Evolutionary conservation across 208 protist species (phyloP), one percentile per base, ranked within the genome.

Genomic region (Borovskyia barvae): DNA sequence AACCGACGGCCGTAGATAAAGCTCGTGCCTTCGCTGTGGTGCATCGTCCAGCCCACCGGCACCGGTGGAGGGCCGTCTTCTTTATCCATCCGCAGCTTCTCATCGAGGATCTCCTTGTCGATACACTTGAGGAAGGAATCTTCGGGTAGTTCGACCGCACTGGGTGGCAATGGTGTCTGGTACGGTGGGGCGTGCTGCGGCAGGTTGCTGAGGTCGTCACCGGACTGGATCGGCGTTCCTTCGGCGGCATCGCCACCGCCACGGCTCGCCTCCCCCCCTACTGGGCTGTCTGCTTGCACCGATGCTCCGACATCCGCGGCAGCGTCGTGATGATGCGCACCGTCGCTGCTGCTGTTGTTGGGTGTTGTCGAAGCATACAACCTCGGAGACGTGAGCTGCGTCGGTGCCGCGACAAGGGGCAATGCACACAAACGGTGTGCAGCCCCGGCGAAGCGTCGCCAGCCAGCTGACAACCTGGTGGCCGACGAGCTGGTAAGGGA

Each of bases 21-120:
- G 50, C 77, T 85, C 9, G 85, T 86, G 9, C 85, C 83, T 14
- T 67, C 49, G 2, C 69, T 69, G 68, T 95, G 88, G 33, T 83
- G 69, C 65, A 95, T 74, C 46, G 76, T 72, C 88, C 88, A 95
- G 7, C 80, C 85, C 33, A 51, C 3, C 39, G 85, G 85, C 25
- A 80, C 54, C 30, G 72, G 66, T 26, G 88, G 85, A 12, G 83
- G 68, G 4, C 72, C 78, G 12, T 87, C 75, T 43, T 92, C 85
- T 52, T 91, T 92, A 52, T 92, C 85, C 19, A 92, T 63, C 2
- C 85, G 77, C 17, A 86, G 68, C 59, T 79, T 69, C 63, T 95
- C 88, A 50, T 95, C 88, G 42, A 84, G 55, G 9, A 92, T 90
- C 56, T 95, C 88, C 52, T 95, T 95, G 29, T 90, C 75, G 36